These are phyloP conservation scores for Apiospora malaysiana DNA, from an alignment of 2,329 filamentous ascomycete genomes.

Conservation along the genomic window DNA sequence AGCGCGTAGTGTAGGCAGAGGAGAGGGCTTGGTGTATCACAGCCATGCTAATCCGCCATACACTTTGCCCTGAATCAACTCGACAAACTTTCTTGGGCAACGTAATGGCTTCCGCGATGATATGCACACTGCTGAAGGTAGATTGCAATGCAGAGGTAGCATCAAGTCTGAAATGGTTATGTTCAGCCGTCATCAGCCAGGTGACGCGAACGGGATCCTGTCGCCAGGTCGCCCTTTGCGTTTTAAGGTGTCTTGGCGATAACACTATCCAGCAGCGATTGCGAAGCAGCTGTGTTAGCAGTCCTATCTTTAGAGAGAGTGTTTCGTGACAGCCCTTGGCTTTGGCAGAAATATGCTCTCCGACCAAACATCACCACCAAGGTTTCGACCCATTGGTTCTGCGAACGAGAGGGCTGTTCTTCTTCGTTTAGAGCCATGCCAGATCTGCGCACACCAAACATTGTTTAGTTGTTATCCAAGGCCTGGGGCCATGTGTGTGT, in stretches of 20 bases:
- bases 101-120: background rate
- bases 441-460: background rate
- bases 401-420: background rate
- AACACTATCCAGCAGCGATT: background rate
- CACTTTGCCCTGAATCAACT: background rate
- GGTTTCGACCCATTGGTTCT: background rate
- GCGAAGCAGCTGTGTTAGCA: background rate
- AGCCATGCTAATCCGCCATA: background rate
- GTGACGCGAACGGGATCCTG: background rate
- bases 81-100: background rate
- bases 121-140: background rate
- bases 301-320: conserved; percentile 1
- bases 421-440: background rate
- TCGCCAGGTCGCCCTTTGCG: background rate
- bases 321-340: background rate
- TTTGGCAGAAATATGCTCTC: background rate
- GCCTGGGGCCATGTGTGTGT: background rate
- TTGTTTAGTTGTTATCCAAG: background rate
- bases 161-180: background rate
- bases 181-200: background rate
- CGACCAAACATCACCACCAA: background rate
- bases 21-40: background rate
- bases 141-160: background rate
- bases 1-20: background rate
- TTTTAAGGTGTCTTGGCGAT: background rate